Conservation (phyloP, 2,329 filamentous ascomycete genomes). For the Verticillium nubilum region DNA sequence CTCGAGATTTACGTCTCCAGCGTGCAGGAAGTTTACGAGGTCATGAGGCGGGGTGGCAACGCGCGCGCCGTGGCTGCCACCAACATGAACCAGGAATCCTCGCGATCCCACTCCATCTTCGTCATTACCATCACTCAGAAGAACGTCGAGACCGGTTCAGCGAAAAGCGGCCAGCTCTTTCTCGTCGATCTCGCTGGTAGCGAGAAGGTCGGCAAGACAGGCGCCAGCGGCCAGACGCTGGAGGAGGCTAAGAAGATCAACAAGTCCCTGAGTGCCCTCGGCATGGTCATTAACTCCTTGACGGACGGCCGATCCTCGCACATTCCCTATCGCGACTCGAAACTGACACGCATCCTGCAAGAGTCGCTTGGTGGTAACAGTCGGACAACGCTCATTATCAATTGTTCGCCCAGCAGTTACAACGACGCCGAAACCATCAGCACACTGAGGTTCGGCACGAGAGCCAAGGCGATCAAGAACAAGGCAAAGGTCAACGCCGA, state of each 20-base stretch:
- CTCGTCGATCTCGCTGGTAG: slow-evolving; percentile 96
- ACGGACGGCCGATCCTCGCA: slow-evolving; percentile 97
- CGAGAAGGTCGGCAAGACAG: slow-evolving; percentile 98
- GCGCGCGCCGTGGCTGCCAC: slow-evolving; percentile 90
- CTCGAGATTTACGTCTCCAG: slow-evolving; percentile 94
- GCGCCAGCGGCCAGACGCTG: slow-evolving; percentile 91
- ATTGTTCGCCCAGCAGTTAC: slow-evolving; percentile 97
- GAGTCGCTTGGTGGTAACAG: slow-evolving; percentile 97
- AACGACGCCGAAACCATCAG: slow-evolving; percentile 93
- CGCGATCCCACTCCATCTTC: slow-evolving; percentile 96
- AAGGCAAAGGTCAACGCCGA: slow-evolving; percentile 99
- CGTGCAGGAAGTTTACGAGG: slow-evolving; percentile 92
- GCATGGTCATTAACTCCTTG: slow-evolving; percentile 97
- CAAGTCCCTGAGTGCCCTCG: slow-evolving; percentile 95
- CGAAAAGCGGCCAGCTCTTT: slow-evolving; percentile 95
- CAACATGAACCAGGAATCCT: slow-evolving; percentile 99
- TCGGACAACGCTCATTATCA: slow-evolving; percentile 96
- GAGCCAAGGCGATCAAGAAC: slow-evolving; percentile 99
- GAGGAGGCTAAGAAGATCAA: slow-evolving; percentile 99
- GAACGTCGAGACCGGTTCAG: slow-evolving; percentile 92
- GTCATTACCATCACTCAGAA: slow-evolving; percentile 96
- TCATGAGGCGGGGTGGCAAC: slow-evolving; percentile 88
- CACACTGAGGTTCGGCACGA: slow-evolving; percentile 88
- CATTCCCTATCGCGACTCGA: slow-evolving; percentile 95
- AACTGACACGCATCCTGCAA: slow-evolving; percentile 94